Percentiles rank a stretch among this genome's conserved stretches.
Evolutionary conservation across 768 basidiomycete genomes (phyloP).

Genomic region (Mycena rebaudengoi): DNA sequence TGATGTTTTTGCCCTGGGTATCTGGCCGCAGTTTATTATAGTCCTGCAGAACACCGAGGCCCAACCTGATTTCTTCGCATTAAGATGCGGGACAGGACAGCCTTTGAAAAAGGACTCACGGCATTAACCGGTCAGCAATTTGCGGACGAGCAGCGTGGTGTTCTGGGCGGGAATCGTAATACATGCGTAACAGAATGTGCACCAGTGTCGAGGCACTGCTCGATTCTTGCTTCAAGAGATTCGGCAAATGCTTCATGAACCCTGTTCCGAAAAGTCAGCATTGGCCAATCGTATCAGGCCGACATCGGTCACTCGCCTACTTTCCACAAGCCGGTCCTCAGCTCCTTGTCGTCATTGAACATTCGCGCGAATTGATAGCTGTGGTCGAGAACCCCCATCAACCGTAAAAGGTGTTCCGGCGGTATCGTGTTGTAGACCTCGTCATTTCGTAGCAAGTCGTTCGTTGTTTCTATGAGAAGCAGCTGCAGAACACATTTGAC

Average conservation of each 20-base stretch:
- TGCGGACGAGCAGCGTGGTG: constrained; percentile 86
- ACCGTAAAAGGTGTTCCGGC: constrained; percentile 87
- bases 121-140: constrained; percentile 76
- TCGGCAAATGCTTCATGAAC: constrained; percentile 99
- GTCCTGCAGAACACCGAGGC: constrained; percentile 87
- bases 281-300: no score
- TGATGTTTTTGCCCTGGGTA: constrained; percentile 93
- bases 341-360: constrained; percentile 98
- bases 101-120: constrained; percentile 53
- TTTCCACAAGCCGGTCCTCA: constrained; percentile 98
- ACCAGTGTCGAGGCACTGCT: constrained; percentile 96
- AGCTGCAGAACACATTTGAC: constrained; percentile 99
- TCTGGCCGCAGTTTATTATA: constrained; percentile 91
- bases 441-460: constrained; percentile 92
- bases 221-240: constrained; percentile 97
- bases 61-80: constrained; percentile 68
- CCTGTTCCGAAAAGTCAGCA: no score
- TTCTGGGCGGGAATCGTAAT: constrained; percentile 88
- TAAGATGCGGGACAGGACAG: constrained; percentile 15
- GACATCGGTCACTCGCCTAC: constrained; percentile 97
- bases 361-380: constrained; percentile 97
- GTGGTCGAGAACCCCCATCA: constrained; percentile 96
- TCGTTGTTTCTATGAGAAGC: constrained; percentile 95
- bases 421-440: constrained; percentile 94
- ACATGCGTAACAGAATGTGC: constrained; percentile 92